Base-by-base conservation (phyloP, 805 yeast genomes). In the Wickerhamomyces hampshirensis region DNA sequence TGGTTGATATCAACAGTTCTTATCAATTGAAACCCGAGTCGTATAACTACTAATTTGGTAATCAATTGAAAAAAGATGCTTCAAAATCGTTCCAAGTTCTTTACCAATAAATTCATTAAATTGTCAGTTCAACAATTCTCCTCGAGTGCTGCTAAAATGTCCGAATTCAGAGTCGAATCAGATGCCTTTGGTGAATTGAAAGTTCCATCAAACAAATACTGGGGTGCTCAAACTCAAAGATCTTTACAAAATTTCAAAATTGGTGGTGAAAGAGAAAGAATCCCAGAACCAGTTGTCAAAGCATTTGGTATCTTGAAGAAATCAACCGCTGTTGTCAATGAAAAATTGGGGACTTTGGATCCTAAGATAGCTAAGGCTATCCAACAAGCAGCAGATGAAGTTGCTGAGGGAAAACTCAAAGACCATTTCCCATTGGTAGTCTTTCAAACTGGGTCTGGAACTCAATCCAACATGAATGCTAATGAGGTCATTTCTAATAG, bases 191-290 rank as follows among this genome's bases (percentile, higher is more conserved):
- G 98, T 51, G 96, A 86, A 59, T 84, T 93, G 56, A 87, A 88
- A 60, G 98, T 91, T 34, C 88, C 85, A 41, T 68, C 77, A 46
- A 74, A 84, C 53, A 80, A 76, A 62, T 91, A 91, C 73, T 91
- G 96, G 91, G 98, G 98, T 43, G 98, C 98, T 30, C 98, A 93
- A 68, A 93, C 98, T 44, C 89, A 84, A 57, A 79, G 98, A 66
- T 89, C 98, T 15, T 73, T 78, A 50, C 82, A 80, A 65, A 93
- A 93, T 75, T 93, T 93, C 74, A 84, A 88, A 65, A 93, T 93
- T 55, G 98, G 98, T 48, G 97, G 97, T 40, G 71, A 74, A 13
- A 77, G 88, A 50, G 98, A 93, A 60, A 73, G 75, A 44, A 81
- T 91, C 82, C 98, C 98, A 36, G 79, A 77, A 51, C 96, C 98